Base-by-base conservation (phyloP, 148 eudicot species). In the Beta vulgaris region DNA sequence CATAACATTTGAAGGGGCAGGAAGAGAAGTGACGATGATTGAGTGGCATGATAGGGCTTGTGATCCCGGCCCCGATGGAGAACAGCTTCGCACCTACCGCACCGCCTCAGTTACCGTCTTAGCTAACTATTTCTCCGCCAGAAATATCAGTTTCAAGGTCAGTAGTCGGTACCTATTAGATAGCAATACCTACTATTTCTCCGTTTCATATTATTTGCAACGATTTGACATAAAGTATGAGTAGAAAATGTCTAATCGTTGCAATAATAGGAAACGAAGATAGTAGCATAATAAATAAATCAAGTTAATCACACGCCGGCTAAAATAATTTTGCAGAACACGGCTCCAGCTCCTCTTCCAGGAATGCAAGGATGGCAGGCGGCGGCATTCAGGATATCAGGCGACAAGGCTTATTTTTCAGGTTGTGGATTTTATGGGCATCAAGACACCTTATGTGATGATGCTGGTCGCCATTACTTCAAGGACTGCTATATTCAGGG, bases 331-430 rank as follows among this genome's bases (percentile, higher is more conserved):
- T 37, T 49, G 51, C 9, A 93, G 97, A 95, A 95, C 69, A 95
- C 97, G 0, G 93, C 99, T 14, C 99, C 99, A 1, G 97, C 97
- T 14, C 96, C 96, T 0, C 61, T 85, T 85, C 98, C 98, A 0
- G 97, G 98, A 11, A 87, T 95, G 96, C 75, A 90, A 53, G 99
- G 99, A 65, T 83, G 97, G 93, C 99, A 95, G 49, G 97, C 99
- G 1, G 97, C 85, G 72, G 99, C 99, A 2, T 87, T 95, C 25
- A 63, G 99, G 67, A 92, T 95, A 78, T 90, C 99, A 0, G 99
- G 99, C 0, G 97, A 95, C 90, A 89, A 89, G 72, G 97, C 99
- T 0, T 92, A 76, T 75, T 95, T 95, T 77, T 75, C 82, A 2
- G 91, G 94, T 0, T 95, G 99, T 68, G 97, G 99, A 36, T 95